Conservation (phyloP, 257 asterid genomes). For the Penstemon eatonii region DNA sequence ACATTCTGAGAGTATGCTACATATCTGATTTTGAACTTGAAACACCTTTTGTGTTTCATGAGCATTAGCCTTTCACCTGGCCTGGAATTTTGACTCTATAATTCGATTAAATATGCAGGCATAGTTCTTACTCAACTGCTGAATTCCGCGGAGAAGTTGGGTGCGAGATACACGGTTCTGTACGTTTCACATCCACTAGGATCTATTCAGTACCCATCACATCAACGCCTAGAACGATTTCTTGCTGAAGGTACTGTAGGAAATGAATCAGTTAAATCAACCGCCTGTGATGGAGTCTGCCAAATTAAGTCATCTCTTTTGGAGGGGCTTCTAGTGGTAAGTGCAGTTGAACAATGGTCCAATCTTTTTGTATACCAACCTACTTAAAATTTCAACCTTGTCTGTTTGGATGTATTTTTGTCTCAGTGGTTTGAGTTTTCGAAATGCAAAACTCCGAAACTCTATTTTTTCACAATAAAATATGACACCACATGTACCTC, state of each 20-base stretch:
- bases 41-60: slow-evolving; percentile 13
- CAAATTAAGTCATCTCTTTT: slow-evolving; percentile 79
- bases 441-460: no score
- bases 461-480: no score
- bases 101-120: slow-evolving; percentile 55
- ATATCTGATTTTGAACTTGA: slow-evolving; percentile 6
- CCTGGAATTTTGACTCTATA: slow-evolving; percentile 21
- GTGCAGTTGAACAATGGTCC: slow-evolving; percentile 27
- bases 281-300: slow-evolving; percentile 84
- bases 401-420: no score
- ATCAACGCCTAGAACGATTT: slow-evolving; percentile 62
- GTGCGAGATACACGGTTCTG: slow-evolving; percentile 65
- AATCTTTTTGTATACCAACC: no score
- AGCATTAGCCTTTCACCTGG: slow-evolving; percentile 16
- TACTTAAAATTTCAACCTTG: no score
- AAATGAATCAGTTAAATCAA: slow-evolving; percentile 46
- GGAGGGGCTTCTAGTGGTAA: slow-evolving; percentile 90
- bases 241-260: slow-evolving; percentile 73
- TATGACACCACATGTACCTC: no score
- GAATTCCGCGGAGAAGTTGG: slow-evolving; percentile 55
- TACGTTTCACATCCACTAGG: slow-evolving; percentile 78
- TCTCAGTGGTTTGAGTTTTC: no score
- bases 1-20: slow-evolving; percentile 60
- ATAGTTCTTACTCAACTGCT: slow-evolving; percentile 62
- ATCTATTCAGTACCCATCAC: slow-evolving; percentile 45